phyloP scores from a whole-genome alignment of 2,329 filamentous ascomycete genomes.

The Sarocladium oryzae region DNA sequence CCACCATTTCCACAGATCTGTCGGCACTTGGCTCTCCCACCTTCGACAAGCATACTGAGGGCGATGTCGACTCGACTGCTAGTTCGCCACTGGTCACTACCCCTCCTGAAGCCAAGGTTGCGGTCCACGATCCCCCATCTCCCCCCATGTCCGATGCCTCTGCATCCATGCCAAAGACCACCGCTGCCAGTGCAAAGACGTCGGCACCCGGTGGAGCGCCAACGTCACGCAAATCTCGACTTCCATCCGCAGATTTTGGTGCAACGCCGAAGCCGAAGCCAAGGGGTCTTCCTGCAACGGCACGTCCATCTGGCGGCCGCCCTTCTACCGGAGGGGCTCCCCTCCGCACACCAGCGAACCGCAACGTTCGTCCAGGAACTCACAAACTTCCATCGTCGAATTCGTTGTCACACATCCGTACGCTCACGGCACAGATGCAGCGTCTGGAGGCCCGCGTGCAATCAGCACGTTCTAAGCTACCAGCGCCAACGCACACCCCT shows the following conservation, averaged over 20 bases:
- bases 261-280: conserved; percentile 54
- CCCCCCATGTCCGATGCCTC: conserved; percentile 89
- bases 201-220: conserved; percentile 26
- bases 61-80: conserved; percentile 57
- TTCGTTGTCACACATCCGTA: conserved; percentile 88
- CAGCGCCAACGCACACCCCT: conserved; percentile 70
- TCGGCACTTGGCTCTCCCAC: conserved; percentile 62
- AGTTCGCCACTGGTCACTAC: conserved; percentile 89
- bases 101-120: conserved; percentile 66
- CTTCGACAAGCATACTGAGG: conserved; percentile 63
- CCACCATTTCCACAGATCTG: conserved; percentile 54
- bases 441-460: conserved; percentile 91
- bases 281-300: conserved; percentile 28
- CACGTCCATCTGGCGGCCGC: conserved; percentile 31
- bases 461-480: conserved; percentile 83
- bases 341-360: conserved; percentile 41
- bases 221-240: conserved; percentile 38
- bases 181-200: conserved; percentile 24
- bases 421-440: conserved; percentile 94
- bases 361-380: conserved; percentile 49
- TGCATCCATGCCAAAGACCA: conserved; percentile 46
- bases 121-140: conserved; percentile 77
- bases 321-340: conserved; percentile 36
- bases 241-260: conserved; percentile 49
- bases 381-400: conserved; percentile 50